Evolutionary conservation across 1,284 basidiomycete genomes (phyloP), one percentile per base, ranked within the genome.

Genomic region (Cystobasidiaceae sp.): DNA sequence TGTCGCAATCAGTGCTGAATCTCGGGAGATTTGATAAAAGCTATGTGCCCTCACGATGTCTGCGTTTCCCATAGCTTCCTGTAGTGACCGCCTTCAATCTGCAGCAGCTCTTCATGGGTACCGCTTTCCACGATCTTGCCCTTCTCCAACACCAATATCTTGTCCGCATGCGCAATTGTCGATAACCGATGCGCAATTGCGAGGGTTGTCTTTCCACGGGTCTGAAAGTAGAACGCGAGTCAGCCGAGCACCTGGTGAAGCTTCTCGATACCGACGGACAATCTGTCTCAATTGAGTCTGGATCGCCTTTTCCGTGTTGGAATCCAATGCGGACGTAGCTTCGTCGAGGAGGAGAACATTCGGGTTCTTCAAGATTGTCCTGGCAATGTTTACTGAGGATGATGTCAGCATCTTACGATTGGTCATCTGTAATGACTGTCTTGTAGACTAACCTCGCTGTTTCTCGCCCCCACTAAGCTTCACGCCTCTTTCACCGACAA

Each of bases 331-430:
- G 70, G 86, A 87, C 48, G 64, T 74, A 30, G 70, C 76, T 61
- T 75, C 73, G 32, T 51, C 55, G 51, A 93, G 75, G 15, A 93
- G 80, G 43, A 93, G 76, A 62, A 93, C 84, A 5, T 89, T 87
- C n/a, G 92, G 88, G 73, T 88, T 88, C 78, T 93, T 93, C 62
- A 90, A 78, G 52, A 94, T 80, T 2, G 90, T 90, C 55, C 90
- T 81, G 0, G 92, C 90, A 72, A 96, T 86, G 13, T 90, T 87
- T 9, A 92, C 88, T 50, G 49, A 13, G n/a, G 7, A 9, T 9
- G 6, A 59, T 13, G 25, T 48, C 21, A 21, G n/a, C 21, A 27
- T 33, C 25, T 27, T 5, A 6, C 7, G 5, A 15, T 8, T 8
- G 23, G 17, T 25, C 17, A 25, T 28, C 11, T 23, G 45, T 34